A percentile compares a stretch with the other conserved stretches of the same genome.
phyloP scores from a whole-genome alignment of 495 filamentous ascomycete genomes.

The Penicillium subrubescens region DNA sequence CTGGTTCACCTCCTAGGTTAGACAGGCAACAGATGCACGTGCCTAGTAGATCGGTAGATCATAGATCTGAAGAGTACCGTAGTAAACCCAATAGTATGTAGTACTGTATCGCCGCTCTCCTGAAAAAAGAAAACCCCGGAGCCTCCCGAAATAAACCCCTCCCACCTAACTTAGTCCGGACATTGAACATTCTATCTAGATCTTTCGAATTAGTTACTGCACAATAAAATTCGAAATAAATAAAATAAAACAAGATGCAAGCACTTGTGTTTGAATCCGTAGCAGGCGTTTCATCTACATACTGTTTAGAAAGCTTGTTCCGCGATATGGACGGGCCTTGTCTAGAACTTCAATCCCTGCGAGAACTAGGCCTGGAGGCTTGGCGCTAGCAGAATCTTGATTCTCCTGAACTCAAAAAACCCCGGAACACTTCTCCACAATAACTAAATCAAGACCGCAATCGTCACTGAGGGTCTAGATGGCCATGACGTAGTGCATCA shows the following conservation, averaged over 20 bases:
- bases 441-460: background rate
- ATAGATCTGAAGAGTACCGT: background rate
- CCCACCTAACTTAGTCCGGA: background rate
- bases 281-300: background rate
- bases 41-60: background rate
- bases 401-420: background rate
- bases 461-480: background rate
- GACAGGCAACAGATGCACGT: background rate
- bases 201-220: background rate
- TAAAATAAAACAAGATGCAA: background rate
- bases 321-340: background rate
- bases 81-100: no score
- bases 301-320: background rate
- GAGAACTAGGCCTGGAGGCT: background rate
- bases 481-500: constrained; percentile 2
- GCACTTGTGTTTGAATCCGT: background rate
- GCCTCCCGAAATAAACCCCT: background rate
- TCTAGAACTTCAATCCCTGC: background rate
- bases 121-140: no score
- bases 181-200: background rate
- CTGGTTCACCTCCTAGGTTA: background rate
- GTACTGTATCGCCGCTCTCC: no score
- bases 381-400: background rate
- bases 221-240: background rate
- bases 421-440: background rate